phyloP scores from a whole-genome alignment of 2,329 filamentous ascomycete species.

The Talaromyces piceae region DNA sequence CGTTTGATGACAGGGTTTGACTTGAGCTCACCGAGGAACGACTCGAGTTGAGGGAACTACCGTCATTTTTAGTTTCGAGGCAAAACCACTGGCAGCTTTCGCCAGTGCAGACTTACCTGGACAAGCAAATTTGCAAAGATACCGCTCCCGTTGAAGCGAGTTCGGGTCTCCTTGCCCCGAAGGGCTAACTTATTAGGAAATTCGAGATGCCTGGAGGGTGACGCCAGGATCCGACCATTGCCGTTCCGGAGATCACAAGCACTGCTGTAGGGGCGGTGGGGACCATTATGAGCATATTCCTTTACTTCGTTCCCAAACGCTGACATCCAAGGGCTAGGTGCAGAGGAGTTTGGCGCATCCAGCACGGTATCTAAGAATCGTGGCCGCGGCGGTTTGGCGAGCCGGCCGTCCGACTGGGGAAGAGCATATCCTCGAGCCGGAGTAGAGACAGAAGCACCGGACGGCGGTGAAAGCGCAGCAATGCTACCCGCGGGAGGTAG shows the following conservation, averaged over 20 bases:
- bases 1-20: conserved; percentile 26
- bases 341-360: conserved; percentile 7
- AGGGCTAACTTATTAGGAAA: conserved; percentile 29
- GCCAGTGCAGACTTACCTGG: conserved; percentile 23
- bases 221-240: conserved; percentile 17
- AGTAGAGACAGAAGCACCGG: background rate
- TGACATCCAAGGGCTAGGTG: background rate
- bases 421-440: background rate
- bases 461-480: background rate
- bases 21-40: conserved; percentile 33
- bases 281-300: conserved; percentile 6
- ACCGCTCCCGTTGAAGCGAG: conserved; percentile 35
- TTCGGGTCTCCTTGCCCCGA: conserved; percentile 32
- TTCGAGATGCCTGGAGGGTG: conserved; percentile 26
- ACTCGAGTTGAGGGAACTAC: conserved; percentile 32
- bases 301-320: background rate
- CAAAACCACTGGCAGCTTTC: background rate
- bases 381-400: conserved; percentile 1
- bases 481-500: conserved; percentile 6
- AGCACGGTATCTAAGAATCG: conserved; percentile 12
- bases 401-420: conserved; percentile 1
- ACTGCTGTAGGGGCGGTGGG: background rate
- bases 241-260: conserved; percentile 1
- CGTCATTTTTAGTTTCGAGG: background rate
- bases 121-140: conserved; percentile 33